Conservation (phyloP, 2,329 filamentous ascomycete species). For the Aspergillus sclerotialis region DNA sequence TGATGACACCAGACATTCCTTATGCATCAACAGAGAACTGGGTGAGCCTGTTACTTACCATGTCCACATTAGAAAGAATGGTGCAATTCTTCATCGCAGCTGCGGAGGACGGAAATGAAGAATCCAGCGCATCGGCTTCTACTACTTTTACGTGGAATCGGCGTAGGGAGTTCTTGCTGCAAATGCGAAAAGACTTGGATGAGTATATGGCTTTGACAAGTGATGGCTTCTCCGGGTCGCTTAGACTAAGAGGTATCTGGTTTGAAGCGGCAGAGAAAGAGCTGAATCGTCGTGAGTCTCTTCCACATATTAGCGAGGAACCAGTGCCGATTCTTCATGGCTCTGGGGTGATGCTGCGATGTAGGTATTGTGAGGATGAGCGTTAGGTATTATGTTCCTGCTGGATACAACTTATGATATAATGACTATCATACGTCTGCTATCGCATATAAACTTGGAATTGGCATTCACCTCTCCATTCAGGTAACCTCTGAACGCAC, state of each 20-base stretch:
- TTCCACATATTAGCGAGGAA: conserved; percentile 15
- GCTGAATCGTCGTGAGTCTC: conserved; percentile 11
- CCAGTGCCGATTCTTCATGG: conserved; percentile 14
- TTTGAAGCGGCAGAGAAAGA: conserved; percentile 17
- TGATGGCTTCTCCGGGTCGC: neutral
- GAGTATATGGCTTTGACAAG: conserved; percentile 10
- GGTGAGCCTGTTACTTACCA: conserved; percentile 20
- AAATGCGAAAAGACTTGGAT: conserved; percentile 16
- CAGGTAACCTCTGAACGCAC: too few relatives aligned
- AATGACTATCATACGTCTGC: too few relatives aligned
- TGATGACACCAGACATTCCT: conserved; percentile 20
- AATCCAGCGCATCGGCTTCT: neutral
- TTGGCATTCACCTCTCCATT: too few relatives aligned
- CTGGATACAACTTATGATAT: neutral
- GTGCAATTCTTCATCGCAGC: conserved; percentile 16
- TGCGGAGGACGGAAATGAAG: conserved; percentile 11
- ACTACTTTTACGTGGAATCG: conserved; percentile 15
- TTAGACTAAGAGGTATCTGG: conserved; percentile 17
- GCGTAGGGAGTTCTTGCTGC: conserved; percentile 18
- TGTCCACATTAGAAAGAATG: conserved; percentile 18
- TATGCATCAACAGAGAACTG: conserved; percentile 15
- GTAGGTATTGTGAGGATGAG: conserved; percentile 13
- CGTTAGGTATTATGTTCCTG: neutral
- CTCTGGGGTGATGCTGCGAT: conserved; percentile 10
- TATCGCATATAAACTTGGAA: too few relatives aligned